phyloP scores from a whole-genome alignment of 1,139 yeast species.

The Torulaspora pretoriensis region DNA sequence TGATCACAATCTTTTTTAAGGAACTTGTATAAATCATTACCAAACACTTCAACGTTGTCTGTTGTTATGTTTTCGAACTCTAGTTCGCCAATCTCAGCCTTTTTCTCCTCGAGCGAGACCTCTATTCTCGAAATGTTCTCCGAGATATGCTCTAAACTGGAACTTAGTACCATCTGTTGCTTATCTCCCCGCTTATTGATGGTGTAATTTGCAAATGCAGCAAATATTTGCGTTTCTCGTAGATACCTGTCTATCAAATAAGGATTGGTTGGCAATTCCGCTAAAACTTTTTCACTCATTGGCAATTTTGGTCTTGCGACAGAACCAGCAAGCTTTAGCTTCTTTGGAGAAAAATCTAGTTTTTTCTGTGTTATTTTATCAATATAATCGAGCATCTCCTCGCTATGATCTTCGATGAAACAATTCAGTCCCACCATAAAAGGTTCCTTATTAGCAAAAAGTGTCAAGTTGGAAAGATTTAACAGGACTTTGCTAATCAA shows the following conservation, averaged over 20 bases:
- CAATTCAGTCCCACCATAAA: constrained; percentile 66
- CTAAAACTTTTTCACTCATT: constrained; percentile 45
- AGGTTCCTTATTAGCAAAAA: constrained; percentile 78
- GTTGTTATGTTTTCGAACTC: constrained; percentile 35
- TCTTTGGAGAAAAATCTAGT: constrained; percentile 59
- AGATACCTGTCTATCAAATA: constrained; percentile 63
- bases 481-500: constrained; percentile 77
- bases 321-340: constrained; percentile 46
- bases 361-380: constrained; percentile 69
- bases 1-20: constrained; percentile 20
- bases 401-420: constrained; percentile 56
- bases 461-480: constrained; percentile 72
- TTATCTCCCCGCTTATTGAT: constrained; percentile 13
- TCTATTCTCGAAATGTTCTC: constrained; percentile 9
- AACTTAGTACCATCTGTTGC: constrained; percentile 8
- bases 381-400: constrained; percentile 61
- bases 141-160: constrained; percentile 16
- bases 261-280: constrained; percentile 64
- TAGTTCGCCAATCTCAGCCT: constrained; percentile 30
- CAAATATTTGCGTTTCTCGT: constrained; percentile 55
- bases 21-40: constrained; percentile 29
- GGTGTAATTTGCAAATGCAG: constrained; percentile 38
- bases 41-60: constrained; percentile 33
- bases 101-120: constrained; percentile 6
- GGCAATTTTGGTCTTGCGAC: constrained; percentile 36